Percentiles rank a stretch among this genome's conserved stretches.
Evolutionary conservation across 805 yeast genomes (phyloP).

Genomic region (Schizosaccharomyces japonicus): DNA sequence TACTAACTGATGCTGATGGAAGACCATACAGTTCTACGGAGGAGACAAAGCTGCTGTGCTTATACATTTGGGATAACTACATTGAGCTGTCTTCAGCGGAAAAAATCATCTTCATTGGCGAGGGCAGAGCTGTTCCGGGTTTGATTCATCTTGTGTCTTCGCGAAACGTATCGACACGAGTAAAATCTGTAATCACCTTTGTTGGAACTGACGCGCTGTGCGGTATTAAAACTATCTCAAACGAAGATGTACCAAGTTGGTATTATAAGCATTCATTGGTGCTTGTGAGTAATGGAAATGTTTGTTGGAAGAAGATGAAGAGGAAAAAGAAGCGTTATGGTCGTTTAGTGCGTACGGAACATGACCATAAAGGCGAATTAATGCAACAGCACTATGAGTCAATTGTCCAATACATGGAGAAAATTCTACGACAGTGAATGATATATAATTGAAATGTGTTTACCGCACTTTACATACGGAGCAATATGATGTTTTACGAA

Average conservation of each 20-base stretch:
- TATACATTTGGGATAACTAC: slow-evolving; percentile 79
- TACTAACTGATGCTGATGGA: slow-evolving; percentile 29
- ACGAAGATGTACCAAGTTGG: slow-evolving; percentile 77
- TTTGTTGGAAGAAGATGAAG: not conserved
- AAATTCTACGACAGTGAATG: too few species aligned
- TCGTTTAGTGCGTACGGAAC: not conserved
- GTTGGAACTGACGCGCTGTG: slow-evolving; percentile 37
- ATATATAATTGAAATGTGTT: too few species aligned
- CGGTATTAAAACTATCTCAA: slow-evolving; percentile 61
- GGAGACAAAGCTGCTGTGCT: slow-evolving; percentile 44
- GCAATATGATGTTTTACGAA: too few species aligned
- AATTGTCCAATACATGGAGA: not conserved
- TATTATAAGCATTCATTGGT: slow-evolving; percentile 23
- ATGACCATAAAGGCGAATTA: not conserved
- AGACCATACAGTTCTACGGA: not conserved
- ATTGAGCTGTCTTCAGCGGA: slow-evolving; percentile 48
- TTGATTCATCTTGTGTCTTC: slow-evolving; percentile 74
- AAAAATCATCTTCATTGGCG: slow-evolving; percentile 58
- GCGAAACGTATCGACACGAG: slow-evolving; percentile 36
- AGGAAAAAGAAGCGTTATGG: not conserved
- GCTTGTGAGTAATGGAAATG: not conserved
- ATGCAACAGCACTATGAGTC: not conserved
- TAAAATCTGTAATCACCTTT: slow-evolving; percentile 38
- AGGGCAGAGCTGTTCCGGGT: slow-evolving; percentile 75
- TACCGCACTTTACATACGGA: too few species aligned